Percentiles rank a stretch among this genome's conserved stretches.
Conservation (phyloP, 208 protist genomes). For the Leptomonas pyrrhocoris region DNA sequence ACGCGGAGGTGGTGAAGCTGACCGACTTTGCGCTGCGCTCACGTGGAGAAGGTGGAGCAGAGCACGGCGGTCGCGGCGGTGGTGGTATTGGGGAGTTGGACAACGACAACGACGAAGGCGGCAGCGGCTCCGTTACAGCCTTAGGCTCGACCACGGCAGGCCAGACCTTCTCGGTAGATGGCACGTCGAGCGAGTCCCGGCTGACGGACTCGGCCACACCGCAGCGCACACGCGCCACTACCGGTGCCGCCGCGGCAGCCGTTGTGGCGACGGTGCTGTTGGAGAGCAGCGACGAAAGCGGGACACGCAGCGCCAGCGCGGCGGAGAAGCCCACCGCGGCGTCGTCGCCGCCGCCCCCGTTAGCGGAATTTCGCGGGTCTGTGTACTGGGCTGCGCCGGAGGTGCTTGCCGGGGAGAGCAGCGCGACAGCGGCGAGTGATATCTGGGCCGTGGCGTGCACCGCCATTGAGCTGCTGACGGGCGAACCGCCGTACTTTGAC, state of each 20-base stretch:
- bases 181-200: background rate
- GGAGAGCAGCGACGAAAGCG: background rate
- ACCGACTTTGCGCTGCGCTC: slow-evolving; percentile 87
- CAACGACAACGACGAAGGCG: background rate
- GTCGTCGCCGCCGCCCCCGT: background rate
- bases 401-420: slow-evolving; percentile 48
- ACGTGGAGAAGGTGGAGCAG: slow-evolving; percentile 4
- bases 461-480: slow-evolving; percentile 75
- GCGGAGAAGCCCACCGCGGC: background rate
- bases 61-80: too few species aligned
- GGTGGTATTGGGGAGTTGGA: background rate
- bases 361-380: slow-evolving; percentile 66
- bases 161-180: background rate
- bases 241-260: background rate
- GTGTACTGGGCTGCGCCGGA: slow-evolving; percentile 89
- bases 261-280: background rate
- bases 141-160: background rate
- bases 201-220: background rate
- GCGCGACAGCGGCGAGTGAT: slow-evolving; percentile 51
- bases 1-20: slow-evolving; percentile 72
- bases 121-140: background rate
- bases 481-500: slow-evolving; percentile 76
- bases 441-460: slow-evolving; percentile 86
- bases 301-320: background rate
- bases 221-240: background rate